Conservation (phyloP, 2,329 filamentous ascomycete species). For the Fonsecaea pugnacius region DNA sequence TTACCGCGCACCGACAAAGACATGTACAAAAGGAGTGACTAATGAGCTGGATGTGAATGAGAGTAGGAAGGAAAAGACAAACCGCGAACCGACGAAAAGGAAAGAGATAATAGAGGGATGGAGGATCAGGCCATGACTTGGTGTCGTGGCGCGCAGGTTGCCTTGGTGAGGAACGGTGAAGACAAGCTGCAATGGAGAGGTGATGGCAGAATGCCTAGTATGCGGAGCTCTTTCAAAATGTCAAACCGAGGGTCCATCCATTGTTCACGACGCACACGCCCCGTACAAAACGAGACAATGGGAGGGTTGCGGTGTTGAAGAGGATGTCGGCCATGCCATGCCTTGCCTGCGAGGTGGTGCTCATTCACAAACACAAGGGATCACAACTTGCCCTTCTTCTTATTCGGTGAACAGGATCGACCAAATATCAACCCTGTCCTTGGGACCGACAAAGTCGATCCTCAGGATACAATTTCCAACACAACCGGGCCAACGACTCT, state of each 20-base stretch:
- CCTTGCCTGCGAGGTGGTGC: background rate
- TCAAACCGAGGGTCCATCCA: conserved; percentile 5
- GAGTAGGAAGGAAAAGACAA: background rate
- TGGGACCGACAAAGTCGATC: background rate
- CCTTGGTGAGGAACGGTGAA: conserved; percentile 10
- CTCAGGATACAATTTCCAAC: conserved; percentile 10
- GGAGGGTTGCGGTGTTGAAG: background rate
- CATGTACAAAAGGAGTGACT: conserved; percentile 20
- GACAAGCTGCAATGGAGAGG: conserved; percentile 4
- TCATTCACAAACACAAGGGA: conserved; percentile 1
- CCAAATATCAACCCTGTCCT: background rate
- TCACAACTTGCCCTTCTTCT: background rate
- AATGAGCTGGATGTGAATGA: conserved; percentile 9
- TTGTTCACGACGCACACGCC: conserved; percentile 6
- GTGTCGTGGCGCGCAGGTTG: conserved; percentile 4
- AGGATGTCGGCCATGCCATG: background rate
- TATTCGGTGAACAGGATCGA: background rate
- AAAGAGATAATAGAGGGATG: background rate
- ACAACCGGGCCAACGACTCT: conserved; percentile 4
- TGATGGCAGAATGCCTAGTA: conserved; percentile 15
- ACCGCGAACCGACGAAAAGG: background rate
- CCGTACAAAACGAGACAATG: background rate
- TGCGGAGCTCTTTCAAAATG: conserved; percentile 6
- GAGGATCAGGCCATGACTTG: conserved; percentile 12
- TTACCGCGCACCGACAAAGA: conserved; percentile 5